Conservation (phyloP, 2,329 filamentous ascomycete species). For the Dactylellina parvicollis region DNA sequence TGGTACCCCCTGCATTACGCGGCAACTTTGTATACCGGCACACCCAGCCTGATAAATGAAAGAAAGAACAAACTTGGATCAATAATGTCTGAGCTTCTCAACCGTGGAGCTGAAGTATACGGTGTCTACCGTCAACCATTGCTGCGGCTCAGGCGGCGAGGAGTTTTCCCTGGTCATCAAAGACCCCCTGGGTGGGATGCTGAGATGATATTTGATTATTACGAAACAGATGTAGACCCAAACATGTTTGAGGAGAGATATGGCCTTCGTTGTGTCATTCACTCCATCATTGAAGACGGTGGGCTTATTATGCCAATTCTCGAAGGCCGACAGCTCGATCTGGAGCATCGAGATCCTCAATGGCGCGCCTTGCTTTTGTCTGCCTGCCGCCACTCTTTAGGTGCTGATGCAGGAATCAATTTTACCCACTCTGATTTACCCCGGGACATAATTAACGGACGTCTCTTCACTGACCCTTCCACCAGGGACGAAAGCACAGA, state of each 20-base stretch:
- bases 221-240: not conserved
- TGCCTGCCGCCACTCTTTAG: conserved; percentile 35
- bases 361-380: conserved; percentile 46
- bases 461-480: not conserved
- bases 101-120: not conserved
- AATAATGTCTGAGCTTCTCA: not conserved
- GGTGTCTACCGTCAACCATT: not conserved
- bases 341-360: conserved; percentile 51
- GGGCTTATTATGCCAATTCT: conserved; percentile 18
- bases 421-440: not conserved
- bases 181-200: not conserved
- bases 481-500: too few species aligned
- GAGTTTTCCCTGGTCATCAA: not conserved
- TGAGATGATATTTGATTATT: not conserved
- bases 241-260: conserved; percentile 4
- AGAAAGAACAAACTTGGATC: not conserved
- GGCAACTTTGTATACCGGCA: not conserved
- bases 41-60: not conserved
- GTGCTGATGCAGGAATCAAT: conserved; percentile 42
- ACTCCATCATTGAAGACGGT: conserved; percentile 51
- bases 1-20: not conserved
- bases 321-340: conserved; percentile 26
- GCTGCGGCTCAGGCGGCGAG: too few species aligned
- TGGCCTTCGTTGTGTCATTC: conserved; percentile 43
- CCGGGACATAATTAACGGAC: not conserved